Evolutionary conservation across 1,284 basidiomycete genomes (phyloP).

Genomic region (Erythrobasidium hasegawianum): DNA sequence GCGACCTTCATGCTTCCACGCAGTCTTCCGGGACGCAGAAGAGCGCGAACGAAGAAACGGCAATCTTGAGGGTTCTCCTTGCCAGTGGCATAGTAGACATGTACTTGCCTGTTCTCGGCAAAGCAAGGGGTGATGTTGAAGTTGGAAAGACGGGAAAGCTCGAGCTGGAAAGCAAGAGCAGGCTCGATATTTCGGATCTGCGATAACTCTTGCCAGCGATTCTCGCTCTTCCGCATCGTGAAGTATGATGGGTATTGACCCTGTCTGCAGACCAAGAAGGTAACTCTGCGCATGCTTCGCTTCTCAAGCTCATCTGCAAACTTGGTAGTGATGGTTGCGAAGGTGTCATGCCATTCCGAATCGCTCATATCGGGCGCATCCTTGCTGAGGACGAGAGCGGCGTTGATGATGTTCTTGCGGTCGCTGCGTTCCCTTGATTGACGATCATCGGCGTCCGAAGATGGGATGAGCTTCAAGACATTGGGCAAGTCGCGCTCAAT

Average conservation of each 20-base stretch:
- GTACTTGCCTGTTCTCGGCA: slow-evolving; percentile 90
- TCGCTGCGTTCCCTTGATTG: slow-evolving; percentile 58
- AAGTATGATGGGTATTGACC: slow-evolving; percentile 93
- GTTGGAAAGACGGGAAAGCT: slow-evolving; percentile 91
- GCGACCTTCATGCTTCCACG: slow-evolving; percentile 86
- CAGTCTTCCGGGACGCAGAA: slow-evolving; percentile 91
- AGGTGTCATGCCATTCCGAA: slow-evolving; percentile 69
- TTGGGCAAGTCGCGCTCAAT: slow-evolving; percentile 63
- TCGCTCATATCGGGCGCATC: slow-evolving; percentile 72
- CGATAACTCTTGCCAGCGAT: slow-evolving; percentile 89
- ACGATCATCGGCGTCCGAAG: slow-evolving; percentile 57
- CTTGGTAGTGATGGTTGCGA: slow-evolving; percentile 70
- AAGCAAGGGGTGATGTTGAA: slow-evolving; percentile 93
- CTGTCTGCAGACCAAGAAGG: slow-evolving; percentile 84
- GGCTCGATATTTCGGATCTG: slow-evolving; percentile 98
- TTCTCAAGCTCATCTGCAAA: slow-evolving; percentile 61
- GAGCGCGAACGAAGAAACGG: slow-evolving; percentile 95
- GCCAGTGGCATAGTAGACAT: slow-evolving; percentile 89
- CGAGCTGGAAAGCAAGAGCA: slow-evolving; percentile 95
- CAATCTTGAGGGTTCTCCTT: slow-evolving; percentile 94
- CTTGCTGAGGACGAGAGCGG: slow-evolving; percentile 80
- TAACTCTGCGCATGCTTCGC: slow-evolving; percentile 85
- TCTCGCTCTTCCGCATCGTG: slow-evolving; percentile 71
- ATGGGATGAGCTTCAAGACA: slow-evolving; percentile 60
- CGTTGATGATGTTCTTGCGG: slow-evolving; percentile 77